These are phyloP conservation scores for Microcyclospora pomicola DNA, from an alignment of 2,329 filamentous ascomycete species.

Conservation along the genomic window DNA sequence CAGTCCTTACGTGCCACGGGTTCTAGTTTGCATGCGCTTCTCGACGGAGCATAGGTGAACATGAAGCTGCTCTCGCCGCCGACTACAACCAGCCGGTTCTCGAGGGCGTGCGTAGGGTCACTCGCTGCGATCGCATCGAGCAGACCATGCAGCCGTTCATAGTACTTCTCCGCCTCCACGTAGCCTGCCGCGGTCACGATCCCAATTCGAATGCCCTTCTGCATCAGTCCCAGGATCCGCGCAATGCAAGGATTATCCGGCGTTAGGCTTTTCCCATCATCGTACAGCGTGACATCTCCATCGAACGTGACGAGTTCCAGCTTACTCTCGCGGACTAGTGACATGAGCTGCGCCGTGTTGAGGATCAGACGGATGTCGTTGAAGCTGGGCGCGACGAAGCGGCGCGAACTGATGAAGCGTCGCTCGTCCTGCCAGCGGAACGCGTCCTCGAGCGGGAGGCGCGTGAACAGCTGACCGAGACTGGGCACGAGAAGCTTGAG, in stretches of 20 bases:
- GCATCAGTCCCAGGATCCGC: conserved; percentile 55
- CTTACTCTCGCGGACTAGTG: conserved; percentile 58
- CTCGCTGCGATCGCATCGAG: conserved; percentile 62
- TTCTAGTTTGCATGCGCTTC: conserved; percentile 51
- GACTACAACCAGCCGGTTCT: conserved; percentile 75
- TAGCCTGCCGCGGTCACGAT: conserved; percentile 97
- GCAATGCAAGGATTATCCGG: conserved; percentile 63
- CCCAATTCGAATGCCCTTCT: conserved; percentile 67
- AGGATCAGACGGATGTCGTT: conserved; percentile 89
- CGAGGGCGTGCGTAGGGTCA: conserved; percentile 49
- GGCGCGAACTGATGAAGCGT: conserved; percentile 74
- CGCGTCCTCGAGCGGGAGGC: conserved; percentile 71
- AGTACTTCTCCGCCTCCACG: conserved; percentile 74
- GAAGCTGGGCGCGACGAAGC: conserved; percentile 92
- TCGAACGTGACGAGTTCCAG: conserved; percentile 89
- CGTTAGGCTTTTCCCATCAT: conserved; percentile 64
- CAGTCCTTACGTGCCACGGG: conserved; percentile 52
- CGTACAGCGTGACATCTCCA: conserved; percentile 89
- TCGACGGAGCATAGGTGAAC: conserved; percentile 57
- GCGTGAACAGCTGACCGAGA: conserved; percentile 87
- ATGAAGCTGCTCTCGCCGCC: conserved; percentile 94
- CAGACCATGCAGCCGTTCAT: conserved; percentile 72
- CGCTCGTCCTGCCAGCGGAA: conserved; percentile 81
- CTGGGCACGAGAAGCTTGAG: conserved; percentile 82
- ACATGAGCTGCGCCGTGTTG: conserved; percentile 90